Percentiles rank a stretch among this genome's conserved stretches.
Evolutionary conservation across 1,139 yeast genomes (phyloP).

Genomic region (Debaryomycetaceae sp.): DNA sequence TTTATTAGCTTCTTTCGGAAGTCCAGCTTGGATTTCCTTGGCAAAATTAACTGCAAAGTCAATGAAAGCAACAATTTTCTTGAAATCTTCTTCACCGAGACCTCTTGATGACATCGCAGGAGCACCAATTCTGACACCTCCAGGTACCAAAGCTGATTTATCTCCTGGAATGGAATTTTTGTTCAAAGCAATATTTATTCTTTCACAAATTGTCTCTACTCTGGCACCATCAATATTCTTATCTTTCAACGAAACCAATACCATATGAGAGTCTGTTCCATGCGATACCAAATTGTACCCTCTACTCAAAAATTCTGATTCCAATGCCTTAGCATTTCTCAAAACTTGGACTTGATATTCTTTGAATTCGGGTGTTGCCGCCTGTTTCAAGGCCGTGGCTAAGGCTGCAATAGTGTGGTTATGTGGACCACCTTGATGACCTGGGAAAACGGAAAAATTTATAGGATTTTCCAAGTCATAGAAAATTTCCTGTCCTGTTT

Average conservation of each 20-base stretch:
- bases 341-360: constrained; percentile 86
- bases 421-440: constrained; percentile 99
- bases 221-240: constrained; percentile 97
- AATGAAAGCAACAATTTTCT: constrained; percentile 76
- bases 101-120: constrained; percentile 99
- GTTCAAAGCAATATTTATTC: constrained; percentile 92
- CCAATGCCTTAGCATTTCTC: constrained; percentile 84
- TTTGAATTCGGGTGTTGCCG: constrained; percentile 86
- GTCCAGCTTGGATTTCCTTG: constrained; percentile 63
- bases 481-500: constrained; percentile 84
- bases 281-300: constrained; percentile 85
- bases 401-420: constrained; percentile 97
- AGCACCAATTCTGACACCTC: constrained; percentile 97
- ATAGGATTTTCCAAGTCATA: constrained; percentile 93
- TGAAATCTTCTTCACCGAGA: constrained; percentile 81
- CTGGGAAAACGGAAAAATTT: constrained; percentile 98
- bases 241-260: constrained; percentile 83
- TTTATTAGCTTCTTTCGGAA: constrained; percentile 86
- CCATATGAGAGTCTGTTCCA: constrained; percentile 98
- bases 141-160: constrained; percentile 95
- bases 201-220: constrained; percentile 91
- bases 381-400: constrained; percentile 95
- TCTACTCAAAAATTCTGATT: constrained; percentile 60
- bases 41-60: constrained; percentile 83
- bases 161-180: constrained; percentile 98